These are phyloP conservation scores for Aspergillus uvarum DNA, from an alignment of 2,329 filamentous ascomycete species.

Conservation along the genomic window DNA sequence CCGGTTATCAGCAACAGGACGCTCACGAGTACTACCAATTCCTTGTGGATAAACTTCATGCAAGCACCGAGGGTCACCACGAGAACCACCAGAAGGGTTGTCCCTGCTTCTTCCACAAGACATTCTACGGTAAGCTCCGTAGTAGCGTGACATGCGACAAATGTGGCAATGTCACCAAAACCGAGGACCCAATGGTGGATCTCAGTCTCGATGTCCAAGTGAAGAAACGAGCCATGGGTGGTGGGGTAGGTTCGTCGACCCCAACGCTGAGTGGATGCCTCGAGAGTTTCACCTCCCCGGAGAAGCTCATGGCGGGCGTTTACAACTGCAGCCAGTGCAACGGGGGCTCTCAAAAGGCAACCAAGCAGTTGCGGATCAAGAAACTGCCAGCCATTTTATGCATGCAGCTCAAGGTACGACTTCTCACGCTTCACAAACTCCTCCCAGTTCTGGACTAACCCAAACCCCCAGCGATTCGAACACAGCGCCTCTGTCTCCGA, in stretches of 20 bases:
- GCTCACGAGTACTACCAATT: conserved; percentile 98
- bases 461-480: conserved; percentile 64
- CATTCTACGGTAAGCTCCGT: conserved; percentile 88
- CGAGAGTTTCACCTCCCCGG: conserved; percentile 81
- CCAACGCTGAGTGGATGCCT: conserved; percentile 71
- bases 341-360: conserved; percentile 69
- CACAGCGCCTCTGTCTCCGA: conserved; percentile 72
- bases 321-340: conserved; percentile 84
- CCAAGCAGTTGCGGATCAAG: conserved; percentile 80
- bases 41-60: conserved; percentile 85
- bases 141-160: conserved; percentile 88
- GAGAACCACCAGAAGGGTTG: conserved; percentile 60
- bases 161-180: conserved; percentile 77
- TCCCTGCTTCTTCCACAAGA: conserved; percentile 89
- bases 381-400: conserved; percentile 83
- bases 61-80: conserved; percentile 69
- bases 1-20: conserved; percentile 93
- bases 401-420: conserved; percentile 81
- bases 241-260: conserved; percentile 39
- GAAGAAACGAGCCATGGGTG: conserved; percentile 49
- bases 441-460: conserved; percentile 8
- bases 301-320: conserved; percentile 71
- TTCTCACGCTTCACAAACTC: background rate
- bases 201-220: conserved; percentile 83
- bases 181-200: conserved; percentile 86